A percentile compares a stretch with the other conserved stretches of the same genome.
phyloP scores from a whole-genome alignment of 352 stramenopile genomes.

The Hyaloperonospora brassicae region DNA sequence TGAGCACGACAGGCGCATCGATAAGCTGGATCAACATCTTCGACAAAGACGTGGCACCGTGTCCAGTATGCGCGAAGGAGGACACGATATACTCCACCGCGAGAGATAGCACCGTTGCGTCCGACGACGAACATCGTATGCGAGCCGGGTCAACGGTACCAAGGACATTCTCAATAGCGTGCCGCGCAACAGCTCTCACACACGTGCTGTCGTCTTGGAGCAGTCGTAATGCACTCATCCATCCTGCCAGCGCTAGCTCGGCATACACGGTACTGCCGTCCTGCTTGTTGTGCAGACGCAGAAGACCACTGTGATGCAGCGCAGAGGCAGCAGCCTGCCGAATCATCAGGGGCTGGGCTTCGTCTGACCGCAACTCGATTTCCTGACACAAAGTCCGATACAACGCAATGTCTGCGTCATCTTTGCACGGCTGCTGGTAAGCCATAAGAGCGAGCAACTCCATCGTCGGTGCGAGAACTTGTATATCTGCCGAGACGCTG shows the following conservation, averaged over 20 bases:
- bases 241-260: slow-evolving; percentile 39
- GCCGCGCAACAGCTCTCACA: slow-evolving; percentile 21
- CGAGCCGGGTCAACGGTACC: not conserved
- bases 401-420: slow-evolving; percentile 7
- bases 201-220: slow-evolving; percentile 64
- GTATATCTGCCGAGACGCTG: slow-evolving; percentile 35
- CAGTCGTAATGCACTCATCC: slow-evolving; percentile 48
- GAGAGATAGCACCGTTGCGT: slow-evolving; percentile 49
- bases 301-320: slow-evolving; percentile 39
- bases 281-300: slow-evolving; percentile 20
- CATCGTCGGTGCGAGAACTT: slow-evolving; percentile 47
- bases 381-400: slow-evolving; percentile 32
- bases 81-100: slow-evolving; percentile 42
- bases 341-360: slow-evolving; percentile 51
- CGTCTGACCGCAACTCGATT: slow-evolving; percentile 37
- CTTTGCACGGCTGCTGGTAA: slow-evolving; percentile 8
- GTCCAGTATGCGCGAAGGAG: slow-evolving; percentile 25
- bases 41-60: slow-evolving; percentile 23
- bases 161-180: slow-evolving; percentile 35
- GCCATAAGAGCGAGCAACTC: slow-evolving; percentile 46
- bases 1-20: slow-evolving; percentile 34
- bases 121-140: slow-evolving; percentile 22
- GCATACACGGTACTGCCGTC: slow-evolving; percentile 1
- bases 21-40: slow-evolving; percentile 32
- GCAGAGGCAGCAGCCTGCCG: slow-evolving; percentile 48